Evolutionary conservation across 768 basidiomycete species (phyloP).

Genomic region (Lyophyllum decastes): DNA sequence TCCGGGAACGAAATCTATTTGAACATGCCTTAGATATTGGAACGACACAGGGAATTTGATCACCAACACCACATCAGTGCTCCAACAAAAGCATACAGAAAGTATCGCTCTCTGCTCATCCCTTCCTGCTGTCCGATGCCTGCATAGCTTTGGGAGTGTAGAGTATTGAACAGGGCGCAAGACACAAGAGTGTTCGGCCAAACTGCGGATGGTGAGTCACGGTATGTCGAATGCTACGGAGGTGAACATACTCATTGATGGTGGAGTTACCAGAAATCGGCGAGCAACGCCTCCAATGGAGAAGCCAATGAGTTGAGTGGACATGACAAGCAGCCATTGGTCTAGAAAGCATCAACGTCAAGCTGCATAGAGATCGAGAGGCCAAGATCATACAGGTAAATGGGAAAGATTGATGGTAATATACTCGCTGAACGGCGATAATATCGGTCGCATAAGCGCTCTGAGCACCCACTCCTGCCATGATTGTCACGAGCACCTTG

Average conservation of each 20-base stretch:
- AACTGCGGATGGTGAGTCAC: conserved; percentile 34
- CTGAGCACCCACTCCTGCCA: conserved; percentile 57
- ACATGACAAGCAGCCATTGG: conserved; percentile 66
- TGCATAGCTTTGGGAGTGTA: conserved; percentile 62
- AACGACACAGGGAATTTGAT: background rate
- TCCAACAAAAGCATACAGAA: conserved; percentile 51
- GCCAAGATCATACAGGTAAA: conserved; percentile 41
- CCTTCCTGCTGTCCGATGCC: conserved; percentile 56
- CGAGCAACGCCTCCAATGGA: conserved; percentile 57
- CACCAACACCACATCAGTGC: conserved; percentile 47
- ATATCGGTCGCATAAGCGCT: conserved; percentile 71
- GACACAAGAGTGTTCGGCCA: conserved; percentile 75
- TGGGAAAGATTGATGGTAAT: conserved; percentile 58
- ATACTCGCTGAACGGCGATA: conserved; percentile 70
- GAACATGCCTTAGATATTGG: background rate
- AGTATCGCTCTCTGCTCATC: conserved; percentile 60
- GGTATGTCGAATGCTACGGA: conserved; percentile 2
- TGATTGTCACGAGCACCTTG: conserved; percentile 67
- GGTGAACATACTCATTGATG: conserved; percentile 55
- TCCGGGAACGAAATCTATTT: conserved; percentile 57
- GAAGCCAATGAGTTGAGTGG: conserved; percentile 70
- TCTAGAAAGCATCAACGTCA: conserved; percentile 28
- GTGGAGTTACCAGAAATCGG: conserved; percentile 65
- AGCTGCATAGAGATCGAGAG: background rate
- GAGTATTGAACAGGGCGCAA: conserved; percentile 73